Evolutionary conservation across 108 stramenopile species (phyloP).

Genomic region (Nitzschia sp.): DNA sequence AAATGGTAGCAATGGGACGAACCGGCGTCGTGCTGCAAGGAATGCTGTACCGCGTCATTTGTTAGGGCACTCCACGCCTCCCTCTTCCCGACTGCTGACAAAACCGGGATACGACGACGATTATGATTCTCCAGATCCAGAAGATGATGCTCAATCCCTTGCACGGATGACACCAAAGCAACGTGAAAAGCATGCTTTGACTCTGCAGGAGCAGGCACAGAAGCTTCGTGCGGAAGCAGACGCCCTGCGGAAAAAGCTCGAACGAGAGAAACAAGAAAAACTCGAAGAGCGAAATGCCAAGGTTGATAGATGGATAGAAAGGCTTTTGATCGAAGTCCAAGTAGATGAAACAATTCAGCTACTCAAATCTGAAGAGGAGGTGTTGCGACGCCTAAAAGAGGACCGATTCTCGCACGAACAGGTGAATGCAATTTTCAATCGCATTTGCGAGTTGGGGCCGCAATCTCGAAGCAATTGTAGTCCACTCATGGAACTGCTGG

Average conservation of each 20-base stretch:
- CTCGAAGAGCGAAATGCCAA: constrained; percentile 42
- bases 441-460: constrained; percentile 47
- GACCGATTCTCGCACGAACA: constrained; percentile 67
- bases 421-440: constrained; percentile 69
- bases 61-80: too few relatives aligned
- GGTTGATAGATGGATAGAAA: constrained; percentile 69
- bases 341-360: constrained; percentile 39
- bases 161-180: not conserved
- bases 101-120: too few relatives aligned
- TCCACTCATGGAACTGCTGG: constrained; percentile 30
- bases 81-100: too few relatives aligned
- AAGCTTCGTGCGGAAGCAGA: constrained; percentile 34
- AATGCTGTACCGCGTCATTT: too few relatives aligned
- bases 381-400: constrained; percentile 45
- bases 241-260: not conserved
- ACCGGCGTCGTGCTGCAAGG: too few relatives aligned
- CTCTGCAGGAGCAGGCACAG: constrained; percentile 33
- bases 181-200: not conserved
- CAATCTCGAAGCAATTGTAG: constrained; percentile 37
- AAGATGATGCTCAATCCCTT: not conserved
- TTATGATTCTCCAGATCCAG: too few relatives aligned
- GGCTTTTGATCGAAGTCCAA: constrained; percentile 40
- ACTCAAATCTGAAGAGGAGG: constrained; percentile 65
- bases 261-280: constrained; percentile 43
- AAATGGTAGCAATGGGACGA: too few relatives aligned